Conservation (phyloP, 225 moss, liverwort and hornwort species). For the Climacium dendroides region DNA sequence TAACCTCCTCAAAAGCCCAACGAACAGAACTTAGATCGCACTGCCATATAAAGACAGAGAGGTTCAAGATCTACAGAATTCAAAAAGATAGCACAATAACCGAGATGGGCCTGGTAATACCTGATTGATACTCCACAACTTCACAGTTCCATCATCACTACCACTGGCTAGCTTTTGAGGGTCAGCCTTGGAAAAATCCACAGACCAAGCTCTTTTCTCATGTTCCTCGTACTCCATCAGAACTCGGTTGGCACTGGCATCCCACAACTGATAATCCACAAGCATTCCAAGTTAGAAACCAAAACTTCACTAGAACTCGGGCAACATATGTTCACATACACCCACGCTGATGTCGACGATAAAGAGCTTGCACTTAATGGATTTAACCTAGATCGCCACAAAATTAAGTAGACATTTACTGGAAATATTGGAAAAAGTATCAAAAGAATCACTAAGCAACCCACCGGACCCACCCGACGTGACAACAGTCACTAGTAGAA, state of each 20-base stretch:
- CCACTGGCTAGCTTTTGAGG: slow-evolving; percentile 96
- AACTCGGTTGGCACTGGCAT: slow-evolving; percentile 52
- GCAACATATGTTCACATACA: background rate
- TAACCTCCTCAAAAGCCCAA: background rate
- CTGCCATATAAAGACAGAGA: background rate
- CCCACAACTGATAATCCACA: slow-evolving; percentile 77
- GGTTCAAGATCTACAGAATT: background rate
- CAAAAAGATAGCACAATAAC: background rate
- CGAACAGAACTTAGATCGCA: background rate
- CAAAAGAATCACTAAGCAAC: background rate
- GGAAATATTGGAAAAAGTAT: background rate
- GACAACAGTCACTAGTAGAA: background rate
- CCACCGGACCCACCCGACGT: background rate
- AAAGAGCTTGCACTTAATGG: background rate
- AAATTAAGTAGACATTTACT: background rate
- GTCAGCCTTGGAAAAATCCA: slow-evolving; percentile 93
- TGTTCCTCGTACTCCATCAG: slow-evolving; percentile 86
- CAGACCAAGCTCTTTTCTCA: slow-evolving; percentile 97
- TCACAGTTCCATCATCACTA: slow-evolving; percentile 91
- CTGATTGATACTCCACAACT: slow-evolving; percentile 98
- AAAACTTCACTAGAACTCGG: background rate
- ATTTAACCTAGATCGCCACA: background rate
- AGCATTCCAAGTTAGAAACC: background rate
- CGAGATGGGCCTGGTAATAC: slow-evolving; percentile 3
- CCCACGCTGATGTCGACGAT: background rate